These are phyloP conservation scores for Eragrostis tef DNA, from an alignment of 202 grass and related monocot genomes.

Conservation along the genomic window DNA sequence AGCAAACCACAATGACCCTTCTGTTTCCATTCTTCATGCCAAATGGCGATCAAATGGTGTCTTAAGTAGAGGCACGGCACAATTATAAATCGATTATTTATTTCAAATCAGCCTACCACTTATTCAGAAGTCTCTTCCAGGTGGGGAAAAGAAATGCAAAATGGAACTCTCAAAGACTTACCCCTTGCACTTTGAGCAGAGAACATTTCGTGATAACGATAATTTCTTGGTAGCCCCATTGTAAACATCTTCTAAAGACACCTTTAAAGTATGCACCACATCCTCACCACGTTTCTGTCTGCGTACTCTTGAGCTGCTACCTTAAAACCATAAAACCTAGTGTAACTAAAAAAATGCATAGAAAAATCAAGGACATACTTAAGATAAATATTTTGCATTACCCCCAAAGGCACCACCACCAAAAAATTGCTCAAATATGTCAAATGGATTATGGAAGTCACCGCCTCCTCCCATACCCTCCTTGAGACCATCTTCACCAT, in stretches of 20 bases:
- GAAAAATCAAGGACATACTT: conserved; percentile 10
- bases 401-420: conserved; percentile 64
- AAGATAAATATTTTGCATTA: conserved; percentile 27
- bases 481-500: conserved; percentile 77
- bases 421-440: conserved; percentile 83
- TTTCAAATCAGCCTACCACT: not conserved
- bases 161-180: conserved; percentile 46
- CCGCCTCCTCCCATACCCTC: conserved; percentile 74
- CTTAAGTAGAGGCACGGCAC: not conserved
- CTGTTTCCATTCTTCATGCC: not conserved
- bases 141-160: not conserved
- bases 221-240: conserved; percentile 71
- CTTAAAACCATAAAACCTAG: conserved; percentile 40
- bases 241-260: conserved; percentile 74
- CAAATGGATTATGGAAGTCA: conserved; percentile 67
- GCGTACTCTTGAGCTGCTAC: conserved; percentile 66
- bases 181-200: conserved; percentile 80
- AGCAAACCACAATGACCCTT: not conserved
- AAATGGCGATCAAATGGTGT: conserved; percentile 3
- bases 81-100: not conserved
- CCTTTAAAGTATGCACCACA: conserved; percentile 64
- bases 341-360: conserved; percentile 8
- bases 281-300: conserved; percentile 68
- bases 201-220: conserved; percentile 65
- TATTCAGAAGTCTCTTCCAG: not conserved